Evolutionary conservation across 2,329 filamentous ascomycete species (phyloP).

Genomic region (Penicillium sp.): DNA sequence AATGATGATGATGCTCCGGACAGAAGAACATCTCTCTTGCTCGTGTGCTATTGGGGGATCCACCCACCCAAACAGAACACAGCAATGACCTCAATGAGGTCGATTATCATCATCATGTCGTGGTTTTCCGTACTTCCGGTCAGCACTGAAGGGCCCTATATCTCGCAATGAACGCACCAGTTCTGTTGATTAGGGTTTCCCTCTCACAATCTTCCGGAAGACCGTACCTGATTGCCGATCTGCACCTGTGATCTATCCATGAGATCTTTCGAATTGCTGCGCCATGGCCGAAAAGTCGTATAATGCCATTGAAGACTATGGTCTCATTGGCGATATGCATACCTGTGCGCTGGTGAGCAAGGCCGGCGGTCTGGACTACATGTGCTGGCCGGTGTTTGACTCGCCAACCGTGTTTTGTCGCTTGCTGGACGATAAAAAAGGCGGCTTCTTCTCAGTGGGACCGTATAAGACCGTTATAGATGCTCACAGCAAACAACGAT

Average conservation of each 20-base stretch:
- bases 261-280: neutral
- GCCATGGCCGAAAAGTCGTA: conserved; percentile 19
- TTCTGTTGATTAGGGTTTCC: neutral
- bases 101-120: conserved; percentile 24
- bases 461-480: conserved; percentile 45
- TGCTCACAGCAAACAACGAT: conserved; percentile 68
- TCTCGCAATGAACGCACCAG: conserved; percentile 4
- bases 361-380: conserved; percentile 67
- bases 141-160: conserved; percentile 10
- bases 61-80: conserved; percentile 6
- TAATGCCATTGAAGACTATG: conserved; percentile 63
- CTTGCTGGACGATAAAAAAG: conserved; percentile 66
- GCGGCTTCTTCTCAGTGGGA: conserved; percentile 63
- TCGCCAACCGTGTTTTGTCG: conserved; percentile 70
- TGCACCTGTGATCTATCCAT: neutral
- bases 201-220: conserved; percentile 1
- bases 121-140: conserved; percentile 12
- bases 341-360: conserved; percentile 71
- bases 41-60: neutral
- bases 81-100: conserved; percentile 20
- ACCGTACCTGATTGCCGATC: neutral
- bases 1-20: conserved; percentile 7
- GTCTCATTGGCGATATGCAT: conserved; percentile 74
- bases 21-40: too few species aligned
- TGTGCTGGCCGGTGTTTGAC: conserved; percentile 79